phyloP scores from a whole-genome alignment of 352 stramenopile genomes.

The Phytophthora tentaculata region DNA sequence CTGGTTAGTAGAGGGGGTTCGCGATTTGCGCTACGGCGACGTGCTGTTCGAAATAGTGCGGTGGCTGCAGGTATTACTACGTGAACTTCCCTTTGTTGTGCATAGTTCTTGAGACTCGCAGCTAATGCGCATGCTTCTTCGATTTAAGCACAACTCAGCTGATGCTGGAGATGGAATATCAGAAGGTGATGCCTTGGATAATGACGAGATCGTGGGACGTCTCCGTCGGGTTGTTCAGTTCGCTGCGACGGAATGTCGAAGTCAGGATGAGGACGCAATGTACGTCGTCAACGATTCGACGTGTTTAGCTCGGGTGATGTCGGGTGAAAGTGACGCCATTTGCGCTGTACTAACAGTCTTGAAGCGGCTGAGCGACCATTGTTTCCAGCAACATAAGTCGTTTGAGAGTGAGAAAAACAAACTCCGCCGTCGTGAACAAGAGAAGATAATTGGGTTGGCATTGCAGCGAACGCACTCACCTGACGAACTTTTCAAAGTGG shows the following conservation, averaged over 20 bases:
- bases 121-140: slow-evolving; percentile 3
- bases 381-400: not conserved
- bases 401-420: not conserved
- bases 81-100: not conserved
- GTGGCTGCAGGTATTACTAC: slow-evolving; percentile 47
- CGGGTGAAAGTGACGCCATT: slow-evolving; percentile 46
- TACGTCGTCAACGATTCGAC: slow-evolving; percentile 54
- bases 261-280: slow-evolving; percentile 50
- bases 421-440: slow-evolving; percentile 7
- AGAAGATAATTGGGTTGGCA: slow-evolving; percentile 19
- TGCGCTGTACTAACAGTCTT: slow-evolving; percentile 56
- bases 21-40: slow-evolving; percentile 64
- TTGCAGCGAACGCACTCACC: slow-evolving; percentile 7
- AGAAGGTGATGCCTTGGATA: slow-evolving; percentile 7
- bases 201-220: slow-evolving; percentile 6
- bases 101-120: not conserved
- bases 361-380: slow-evolving; percentile 36
- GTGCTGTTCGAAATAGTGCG: slow-evolving; percentile 57
- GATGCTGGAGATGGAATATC: slow-evolving; percentile 2
- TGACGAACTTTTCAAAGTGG: not conserved
- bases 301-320: slow-evolving; percentile 45
- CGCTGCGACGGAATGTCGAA: slow-evolving; percentile 46
- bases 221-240: slow-evolving; percentile 50
- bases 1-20: slow-evolving; percentile 62
- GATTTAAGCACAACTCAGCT: slow-evolving; percentile 9